These are phyloP conservation scores for Candida xyloterini DNA, from an alignment of 805 yeast species.

Conservation along the genomic window DNA sequence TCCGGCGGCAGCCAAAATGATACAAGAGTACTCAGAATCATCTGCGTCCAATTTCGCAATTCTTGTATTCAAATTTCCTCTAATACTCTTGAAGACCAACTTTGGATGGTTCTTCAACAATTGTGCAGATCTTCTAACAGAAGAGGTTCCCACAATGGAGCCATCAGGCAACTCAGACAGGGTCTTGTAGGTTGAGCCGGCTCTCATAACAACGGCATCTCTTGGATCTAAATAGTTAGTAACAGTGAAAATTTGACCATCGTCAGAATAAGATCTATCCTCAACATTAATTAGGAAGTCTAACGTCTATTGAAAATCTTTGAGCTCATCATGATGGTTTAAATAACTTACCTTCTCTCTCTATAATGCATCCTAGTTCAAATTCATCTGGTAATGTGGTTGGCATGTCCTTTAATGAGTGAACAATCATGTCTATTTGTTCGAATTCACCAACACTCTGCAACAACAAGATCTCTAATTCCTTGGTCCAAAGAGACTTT, in stretches of 20 bases:
- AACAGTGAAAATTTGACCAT: background rate
- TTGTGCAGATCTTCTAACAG: constrained; percentile 92
- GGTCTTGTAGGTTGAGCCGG: constrained; percentile 57
- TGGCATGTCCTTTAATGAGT: constrained; percentile 89
- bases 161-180: constrained; percentile 80
- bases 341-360: constrained; percentile 56
- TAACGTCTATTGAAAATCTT: constrained; percentile 35
- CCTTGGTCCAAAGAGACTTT: constrained; percentile 94
- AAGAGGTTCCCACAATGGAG: constrained; percentile 89
- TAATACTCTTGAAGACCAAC: constrained; percentile 73
- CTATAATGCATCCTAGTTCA: constrained; percentile 80
- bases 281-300: constrained; percentile 36
- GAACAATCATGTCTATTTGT: constrained; percentile 84
- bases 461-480: constrained; percentile 75
- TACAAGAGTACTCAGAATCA: constrained; percentile 55
- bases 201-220: constrained; percentile 81
- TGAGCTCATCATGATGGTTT: constrained; percentile 27
- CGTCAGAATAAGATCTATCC: constrained; percentile 26
- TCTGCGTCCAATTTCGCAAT: constrained; percentile 74
- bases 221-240: constrained; percentile 61
- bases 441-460: constrained; percentile 61
- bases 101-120: constrained; percentile 73
- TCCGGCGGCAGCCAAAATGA: constrained; percentile 92
- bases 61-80: constrained; percentile 85
- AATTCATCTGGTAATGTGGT: constrained; percentile 87